Evolutionary conservation across 2,329 filamentous ascomycete genomes (phyloP).

Genomic region (Monosporascus cannonballus): DNA sequence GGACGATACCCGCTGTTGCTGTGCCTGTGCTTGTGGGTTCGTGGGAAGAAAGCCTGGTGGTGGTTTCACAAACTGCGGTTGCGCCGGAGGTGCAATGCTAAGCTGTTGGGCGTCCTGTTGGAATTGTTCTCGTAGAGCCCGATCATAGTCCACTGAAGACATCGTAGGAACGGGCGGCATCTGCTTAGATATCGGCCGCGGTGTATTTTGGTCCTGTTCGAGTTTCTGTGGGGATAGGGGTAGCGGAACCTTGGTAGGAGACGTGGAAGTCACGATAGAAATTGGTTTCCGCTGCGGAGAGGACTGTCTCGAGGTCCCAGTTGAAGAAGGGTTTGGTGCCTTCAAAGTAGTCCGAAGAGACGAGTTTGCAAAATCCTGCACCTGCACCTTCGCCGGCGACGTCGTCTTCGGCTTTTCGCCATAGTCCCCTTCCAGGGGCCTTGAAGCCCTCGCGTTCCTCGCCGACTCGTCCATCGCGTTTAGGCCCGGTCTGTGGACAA

Average conservation of each 20-base stretch:
- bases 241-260: slow-evolving; percentile 55
- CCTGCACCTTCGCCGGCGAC: slow-evolving; percentile 46
- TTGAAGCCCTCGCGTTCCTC: slow-evolving; percentile 65
- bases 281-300: slow-evolving; percentile 57
- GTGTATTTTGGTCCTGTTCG: slow-evolving; percentile 36
- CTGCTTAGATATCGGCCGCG: slow-evolving; percentile 38
- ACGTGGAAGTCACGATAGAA: slow-evolving; percentile 30
- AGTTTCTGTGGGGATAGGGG: slow-evolving; percentile 52
- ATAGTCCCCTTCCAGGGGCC: slow-evolving; percentile 46
- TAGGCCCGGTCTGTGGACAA: slow-evolving; percentile 50
- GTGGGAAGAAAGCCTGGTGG: slow-evolving; percentile 17
- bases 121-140: slow-evolving; percentile 55
- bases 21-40: slow-evolving; percentile 29
- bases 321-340: slow-evolving; percentile 31
- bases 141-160: slow-evolving; percentile 55
- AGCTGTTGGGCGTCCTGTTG: slow-evolving; percentile 55
- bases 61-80: slow-evolving; percentile 12
- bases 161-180: slow-evolving; percentile 40
- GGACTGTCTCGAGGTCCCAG: slow-evolving; percentile 46
- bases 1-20: slow-evolving; percentile 31
- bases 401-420: slow-evolving; percentile 44
- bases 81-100: slow-evolving; percentile 36
- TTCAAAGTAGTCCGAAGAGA: slow-evolving; percentile 52
- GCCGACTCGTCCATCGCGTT: slow-evolving; percentile 74
- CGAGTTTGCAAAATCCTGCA: slow-evolving; percentile 35